Conservation (phyloP, 2,329 filamentous ascomycete genomes). For the Aspergillus aculeatinus region DNA sequence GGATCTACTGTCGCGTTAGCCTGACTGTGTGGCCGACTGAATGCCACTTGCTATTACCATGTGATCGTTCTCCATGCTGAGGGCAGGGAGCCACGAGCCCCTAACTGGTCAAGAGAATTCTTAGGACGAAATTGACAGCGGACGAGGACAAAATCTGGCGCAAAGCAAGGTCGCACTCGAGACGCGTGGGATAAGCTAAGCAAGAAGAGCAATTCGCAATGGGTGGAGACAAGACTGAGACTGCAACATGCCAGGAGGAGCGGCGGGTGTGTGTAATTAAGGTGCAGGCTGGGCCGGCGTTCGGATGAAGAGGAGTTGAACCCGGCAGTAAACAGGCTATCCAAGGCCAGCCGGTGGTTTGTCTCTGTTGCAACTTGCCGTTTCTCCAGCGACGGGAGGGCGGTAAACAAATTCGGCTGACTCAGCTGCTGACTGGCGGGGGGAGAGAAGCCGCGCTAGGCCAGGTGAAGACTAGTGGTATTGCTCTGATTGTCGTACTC, state of each 20-base stretch:
- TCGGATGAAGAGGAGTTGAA: not conserved
- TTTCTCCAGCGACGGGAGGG: slow-evolving; percentile 33
- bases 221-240: slow-evolving; percentile 8
- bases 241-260: slow-evolving; percentile 19
- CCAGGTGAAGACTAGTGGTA: slow-evolving; percentile 16
- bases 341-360: not conserved
- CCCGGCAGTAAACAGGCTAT: not conserved
- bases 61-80: slow-evolving; percentile 35
- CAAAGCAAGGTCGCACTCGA: not conserved
- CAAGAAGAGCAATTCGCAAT: slow-evolving; percentile 6
- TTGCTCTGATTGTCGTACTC: not conserved
- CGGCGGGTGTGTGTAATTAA: not conserved
- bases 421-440: slow-evolving; percentile 21
- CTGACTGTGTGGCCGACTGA: not conserved
- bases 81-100: not conserved
- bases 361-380: slow-evolving; percentile 11
- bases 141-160: slow-evolving; percentile 3
- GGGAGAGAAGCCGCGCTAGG: slow-evolving; percentile 1
- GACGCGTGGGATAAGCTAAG: slow-evolving; percentile 2
- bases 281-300: not conserved
- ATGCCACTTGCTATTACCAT: slow-evolving; percentile 23
- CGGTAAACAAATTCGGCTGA: slow-evolving; percentile 37
- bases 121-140: not conserved
- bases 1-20: slow-evolving; percentile 22
- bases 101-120: not conserved